phyloP scores from a whole-genome alignment of 164 flowering plant genomes.

The Nymphaea thermarum region DNA sequence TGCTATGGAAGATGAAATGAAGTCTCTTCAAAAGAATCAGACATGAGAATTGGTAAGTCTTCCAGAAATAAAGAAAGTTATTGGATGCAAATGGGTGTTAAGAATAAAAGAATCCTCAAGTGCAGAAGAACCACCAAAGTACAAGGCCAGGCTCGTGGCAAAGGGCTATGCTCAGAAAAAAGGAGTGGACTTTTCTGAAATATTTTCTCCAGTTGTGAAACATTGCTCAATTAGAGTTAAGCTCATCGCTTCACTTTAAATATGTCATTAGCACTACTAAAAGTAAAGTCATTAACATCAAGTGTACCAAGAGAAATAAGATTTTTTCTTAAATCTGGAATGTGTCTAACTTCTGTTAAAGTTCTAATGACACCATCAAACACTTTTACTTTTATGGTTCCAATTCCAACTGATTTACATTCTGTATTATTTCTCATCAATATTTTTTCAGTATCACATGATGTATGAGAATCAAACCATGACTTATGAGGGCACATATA shows the following conservation, averaged over 20 bases:
- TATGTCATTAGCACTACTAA: not conserved
- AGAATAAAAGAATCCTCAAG: too few species aligned
- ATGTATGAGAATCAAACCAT: not conserved
- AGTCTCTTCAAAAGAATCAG: too few species aligned
- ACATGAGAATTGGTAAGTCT: too few species aligned
- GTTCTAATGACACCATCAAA: not conserved
- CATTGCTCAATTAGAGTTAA: not conserved
- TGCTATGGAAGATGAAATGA: too few species aligned
- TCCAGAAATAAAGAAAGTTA: too few species aligned
- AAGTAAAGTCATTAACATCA: not conserved
- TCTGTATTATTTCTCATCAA: conserved; percentile 7
- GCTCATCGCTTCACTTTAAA: not conserved
- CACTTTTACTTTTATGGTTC: conserved; percentile 4
- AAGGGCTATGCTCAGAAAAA: too few species aligned
- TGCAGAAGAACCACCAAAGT: too few species aligned
- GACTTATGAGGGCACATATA: conserved; percentile 5
- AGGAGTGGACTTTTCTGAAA: too few species aligned
- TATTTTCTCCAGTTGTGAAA: too few species aligned
- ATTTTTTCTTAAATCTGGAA: conserved; percentile 5
- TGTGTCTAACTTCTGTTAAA: conserved; percentile 1
- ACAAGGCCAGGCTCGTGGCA: too few species aligned
- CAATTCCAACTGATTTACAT: conserved; percentile 3
- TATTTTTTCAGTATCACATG: conserved; percentile 1
- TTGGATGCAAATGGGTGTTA: too few species aligned
- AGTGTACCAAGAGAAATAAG: not conserved